These are phyloP conservation scores for Sicyos baderoa DNA, from an alignment of 306 rosid species.

Conservation along the genomic window DNA sequence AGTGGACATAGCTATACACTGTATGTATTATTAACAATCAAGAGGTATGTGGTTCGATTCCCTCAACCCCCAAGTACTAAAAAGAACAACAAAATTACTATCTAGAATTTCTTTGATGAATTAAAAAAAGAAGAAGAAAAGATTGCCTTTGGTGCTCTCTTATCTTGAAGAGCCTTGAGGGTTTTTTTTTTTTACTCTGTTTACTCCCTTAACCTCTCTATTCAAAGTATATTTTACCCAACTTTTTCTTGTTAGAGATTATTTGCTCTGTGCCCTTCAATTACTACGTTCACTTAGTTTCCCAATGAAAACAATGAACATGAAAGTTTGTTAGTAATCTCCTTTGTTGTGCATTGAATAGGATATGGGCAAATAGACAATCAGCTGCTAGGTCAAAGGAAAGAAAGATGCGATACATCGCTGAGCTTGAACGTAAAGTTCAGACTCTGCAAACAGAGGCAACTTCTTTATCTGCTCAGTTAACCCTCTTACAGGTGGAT, in stretches of 20 bases:
- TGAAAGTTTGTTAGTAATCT: background rate
- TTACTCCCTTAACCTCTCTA: background rate
- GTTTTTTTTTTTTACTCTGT: too few species aligned
- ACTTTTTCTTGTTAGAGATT: background rate
- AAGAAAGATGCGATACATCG: conserved; percentile 92
- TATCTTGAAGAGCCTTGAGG: too few species aligned
- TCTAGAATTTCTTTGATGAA: background rate
- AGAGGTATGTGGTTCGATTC: too few species aligned
- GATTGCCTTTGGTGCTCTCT: background rate
- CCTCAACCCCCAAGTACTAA: too few species aligned
- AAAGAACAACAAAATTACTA: background rate
- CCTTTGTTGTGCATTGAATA: conserved; percentile 26
- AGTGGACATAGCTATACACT: too few species aligned
- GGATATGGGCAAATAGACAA: conserved; percentile 98
- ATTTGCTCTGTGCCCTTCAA: conserved; percentile 15
- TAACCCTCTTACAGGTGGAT: conserved; percentile 80
- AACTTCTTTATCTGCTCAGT: conserved; percentile 83
- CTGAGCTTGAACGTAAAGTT: conserved; percentile 88
- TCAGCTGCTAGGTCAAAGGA: conserved; percentile 97
- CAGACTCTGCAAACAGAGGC: conserved; percentile 90
- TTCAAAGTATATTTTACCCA: background rate
- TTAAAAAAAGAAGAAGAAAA: too few species aligned
- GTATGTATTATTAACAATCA: too few species aligned
- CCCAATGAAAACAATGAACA: background rate
- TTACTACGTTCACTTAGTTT: background rate